Evolutionary conservation across 805 yeast genomes (phyloP).

Genomic region (Ogataea nakhonphanomensis): DNA sequence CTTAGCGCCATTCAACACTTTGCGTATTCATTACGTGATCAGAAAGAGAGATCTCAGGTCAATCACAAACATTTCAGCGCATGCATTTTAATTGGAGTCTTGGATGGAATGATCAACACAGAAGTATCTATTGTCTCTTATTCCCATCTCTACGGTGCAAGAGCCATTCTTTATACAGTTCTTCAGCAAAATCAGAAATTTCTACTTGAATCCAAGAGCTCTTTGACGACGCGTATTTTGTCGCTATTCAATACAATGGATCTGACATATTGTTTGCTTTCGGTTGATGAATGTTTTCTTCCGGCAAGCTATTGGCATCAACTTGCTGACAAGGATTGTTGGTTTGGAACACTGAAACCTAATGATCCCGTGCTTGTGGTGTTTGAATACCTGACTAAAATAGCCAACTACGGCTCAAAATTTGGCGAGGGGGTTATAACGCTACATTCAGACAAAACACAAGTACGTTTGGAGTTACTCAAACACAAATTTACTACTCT

Average conservation of each 20-base stretch:
- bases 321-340: conserved; percentile 24
- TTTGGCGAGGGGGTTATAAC: not conserved
- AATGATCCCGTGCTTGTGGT: conserved; percentile 31
- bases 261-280: conserved; percentile 23
- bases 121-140: conserved; percentile 14
- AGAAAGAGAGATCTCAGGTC: not conserved
- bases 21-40: conserved; percentile 9
- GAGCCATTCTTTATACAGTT: conserved; percentile 22
- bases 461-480: too few species aligned
- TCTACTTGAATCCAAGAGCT: conserved; percentile 8
- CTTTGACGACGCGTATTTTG: conserved; percentile 20
- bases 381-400: conserved; percentile 22
- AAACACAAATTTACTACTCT: not conserved
- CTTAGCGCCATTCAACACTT: conserved; percentile 16
- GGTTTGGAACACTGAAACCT: conserved; percentile 28
- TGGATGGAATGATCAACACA: conserved; percentile 28
- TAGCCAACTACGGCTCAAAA: conserved; percentile 14
- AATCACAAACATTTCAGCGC: conserved; percentile 19
- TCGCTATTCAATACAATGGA: conserved; percentile 30
- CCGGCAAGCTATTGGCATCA: conserved; percentile 19
- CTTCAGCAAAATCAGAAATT: conserved; percentile 10
- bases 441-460: too few species aligned
- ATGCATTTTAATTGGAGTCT: conserved; percentile 23
- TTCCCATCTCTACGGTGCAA: conserved; percentile 25
- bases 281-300: conserved; percentile 22